These are phyloP conservation scores for Saururus chinensis DNA, from an alignment of 164 flowering plant genomes.

Conservation along the genomic window DNA sequence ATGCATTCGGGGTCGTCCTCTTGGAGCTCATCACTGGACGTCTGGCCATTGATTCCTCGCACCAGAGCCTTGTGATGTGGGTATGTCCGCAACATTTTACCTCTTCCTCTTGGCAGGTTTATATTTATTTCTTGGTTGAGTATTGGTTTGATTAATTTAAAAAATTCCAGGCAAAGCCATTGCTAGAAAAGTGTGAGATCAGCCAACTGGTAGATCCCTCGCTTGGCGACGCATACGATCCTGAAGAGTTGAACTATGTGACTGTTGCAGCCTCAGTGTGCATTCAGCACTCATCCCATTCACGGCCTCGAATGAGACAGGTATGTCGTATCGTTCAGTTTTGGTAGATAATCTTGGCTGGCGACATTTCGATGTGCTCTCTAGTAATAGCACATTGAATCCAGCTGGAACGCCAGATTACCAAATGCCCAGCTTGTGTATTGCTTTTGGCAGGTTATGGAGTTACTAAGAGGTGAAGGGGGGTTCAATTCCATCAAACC, in stretches of 20 bases:
- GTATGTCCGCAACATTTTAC: slow-evolving; percentile 28
- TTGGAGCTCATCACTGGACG: slow-evolving; percentile 82
- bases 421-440: not conserved
- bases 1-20: slow-evolving; percentile 73
- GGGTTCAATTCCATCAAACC: slow-evolving; percentile 16
- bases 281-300: slow-evolving; percentile 37
- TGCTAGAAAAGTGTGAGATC: slow-evolving; percentile 24
- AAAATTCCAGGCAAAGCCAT: slow-evolving; percentile 59
- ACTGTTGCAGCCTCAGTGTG: slow-evolving; percentile 54
- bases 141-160: not conserved
- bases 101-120: not conserved
- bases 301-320: slow-evolving; percentile 80
- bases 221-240: slow-evolving; percentile 35
- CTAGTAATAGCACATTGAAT: not conserved
- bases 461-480: slow-evolving; percentile 43
- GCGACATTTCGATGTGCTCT: not conserved
- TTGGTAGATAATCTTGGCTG: not conserved
- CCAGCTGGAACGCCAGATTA: not conserved
- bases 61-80: slow-evolving; percentile 84
- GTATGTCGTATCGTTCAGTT: slow-evolving; percentile 19
- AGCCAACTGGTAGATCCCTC: slow-evolving; percentile 61
- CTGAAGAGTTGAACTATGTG: slow-evolving; percentile 41
- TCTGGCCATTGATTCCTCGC: slow-evolving; percentile 54
- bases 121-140: not conserved
- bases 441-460: slow-evolving; percentile 37